phyloP scores from a whole-genome alignment of 805 yeast genomes.

The Candida maris region DNA sequence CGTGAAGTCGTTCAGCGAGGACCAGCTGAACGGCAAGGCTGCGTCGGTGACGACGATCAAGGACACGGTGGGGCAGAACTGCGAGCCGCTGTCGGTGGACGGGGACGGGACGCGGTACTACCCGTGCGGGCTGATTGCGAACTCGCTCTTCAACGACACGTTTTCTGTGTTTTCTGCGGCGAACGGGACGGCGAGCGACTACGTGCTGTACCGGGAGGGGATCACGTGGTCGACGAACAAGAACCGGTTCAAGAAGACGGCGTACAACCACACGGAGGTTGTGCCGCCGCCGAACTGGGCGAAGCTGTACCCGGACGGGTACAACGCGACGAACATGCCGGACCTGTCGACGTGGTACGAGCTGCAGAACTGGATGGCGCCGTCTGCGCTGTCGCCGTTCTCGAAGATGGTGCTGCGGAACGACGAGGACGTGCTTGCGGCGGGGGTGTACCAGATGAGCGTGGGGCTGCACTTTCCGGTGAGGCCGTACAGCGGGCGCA shows the following conservation, averaged over 20 bases:
- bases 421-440: constrained; percentile 47
- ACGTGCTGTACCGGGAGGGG: constrained; percentile 44
- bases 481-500: constrained; percentile 60
- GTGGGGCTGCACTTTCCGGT: constrained; percentile 82
- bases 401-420: constrained; percentile 65
- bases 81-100: constrained; percentile 57
- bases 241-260: constrained; percentile 59
- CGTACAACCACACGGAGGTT: constrained; percentile 54
- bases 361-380: constrained; percentile 84
- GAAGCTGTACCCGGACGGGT: constrained; percentile 68
- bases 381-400: constrained; percentile 68
- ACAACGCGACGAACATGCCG: constrained; percentile 65
- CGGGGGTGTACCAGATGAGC: constrained; percentile 60
- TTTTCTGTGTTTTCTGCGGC: constrained; percentile 47
- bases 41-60: constrained; percentile 49
- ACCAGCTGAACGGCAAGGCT: constrained; percentile 76
- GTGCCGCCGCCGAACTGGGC: constrained; percentile 86
- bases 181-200: constrained; percentile 40
- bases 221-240: constrained; percentile 74
- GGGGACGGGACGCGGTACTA: constrained; percentile 52
- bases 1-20: constrained; percentile 79
- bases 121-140: constrained; percentile 85
- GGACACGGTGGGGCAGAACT: constrained; percentile 51
- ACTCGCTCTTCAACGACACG: constrained; percentile 76
- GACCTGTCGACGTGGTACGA: constrained; percentile 64